Conservation (phyloP, 2,329 filamentous ascomycete species). For the Pseudonectria foliicola region DNA sequence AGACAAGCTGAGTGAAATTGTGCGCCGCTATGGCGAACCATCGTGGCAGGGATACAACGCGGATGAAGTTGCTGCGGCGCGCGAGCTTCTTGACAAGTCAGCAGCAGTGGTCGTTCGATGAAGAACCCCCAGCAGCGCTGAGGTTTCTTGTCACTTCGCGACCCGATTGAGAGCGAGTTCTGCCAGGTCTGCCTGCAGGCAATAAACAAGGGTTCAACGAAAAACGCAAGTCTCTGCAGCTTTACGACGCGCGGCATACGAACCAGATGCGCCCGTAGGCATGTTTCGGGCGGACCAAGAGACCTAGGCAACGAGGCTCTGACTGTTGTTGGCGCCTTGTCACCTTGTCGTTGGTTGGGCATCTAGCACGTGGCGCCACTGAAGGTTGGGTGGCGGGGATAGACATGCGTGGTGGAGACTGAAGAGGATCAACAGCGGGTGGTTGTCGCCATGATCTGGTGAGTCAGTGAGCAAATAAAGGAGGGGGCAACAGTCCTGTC, state of each 20-base stretch:
- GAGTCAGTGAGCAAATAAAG: constrained; percentile 1
- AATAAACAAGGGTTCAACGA: background rate
- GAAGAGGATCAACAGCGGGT: constrained; percentile 6
- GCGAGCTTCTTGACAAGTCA: constrained; percentile 56
- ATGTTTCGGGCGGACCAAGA: too few species aligned
- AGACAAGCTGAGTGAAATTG: constrained; percentile 68
- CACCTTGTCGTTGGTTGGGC: constrained; percentile 9
- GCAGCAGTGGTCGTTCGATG: constrained; percentile 37
- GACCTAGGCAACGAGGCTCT: too few species aligned
- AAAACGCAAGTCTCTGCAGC: too few species aligned
- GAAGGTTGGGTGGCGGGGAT: constrained; percentile 18
- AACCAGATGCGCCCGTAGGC: too few species aligned
- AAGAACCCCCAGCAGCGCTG: constrained; percentile 8
- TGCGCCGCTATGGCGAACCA: constrained; percentile 55
- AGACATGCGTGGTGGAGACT: constrained; percentile 1
- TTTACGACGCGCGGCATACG: too few species aligned
- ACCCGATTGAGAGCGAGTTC: background rate
- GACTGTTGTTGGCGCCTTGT: constrained; percentile 1
- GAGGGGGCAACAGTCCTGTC: background rate
- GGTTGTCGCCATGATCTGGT: constrained; percentile 12
- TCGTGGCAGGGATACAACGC: constrained; percentile 68
- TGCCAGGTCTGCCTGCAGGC: constrained; percentile 10
- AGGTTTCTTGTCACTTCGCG: constrained; percentile 5
- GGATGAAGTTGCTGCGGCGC: constrained; percentile 64
- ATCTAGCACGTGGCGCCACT: constrained; percentile 23